Base-by-base conservation (phyloP, 495 filamentous ascomycete species). In the Aspergillus avenaceus region DNA sequence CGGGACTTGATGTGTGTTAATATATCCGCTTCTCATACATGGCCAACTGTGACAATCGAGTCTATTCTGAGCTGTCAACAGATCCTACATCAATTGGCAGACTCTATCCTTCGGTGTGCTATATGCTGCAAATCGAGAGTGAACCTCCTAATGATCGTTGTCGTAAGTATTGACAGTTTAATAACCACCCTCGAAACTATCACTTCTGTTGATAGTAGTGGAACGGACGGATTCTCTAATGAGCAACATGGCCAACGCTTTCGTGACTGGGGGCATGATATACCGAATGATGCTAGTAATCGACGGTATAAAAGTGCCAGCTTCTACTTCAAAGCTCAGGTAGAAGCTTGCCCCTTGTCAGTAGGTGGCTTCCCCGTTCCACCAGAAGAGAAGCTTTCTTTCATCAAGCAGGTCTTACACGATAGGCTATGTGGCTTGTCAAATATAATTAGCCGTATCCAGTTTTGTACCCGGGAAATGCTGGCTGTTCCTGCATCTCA, bases 151-250 rank as follows among this genome's bases (percentile, higher is more conserved):
- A 67, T 69, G 59, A 28, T 69, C 5, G 56, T 69, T 7, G 58
- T 70, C 7, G 53, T 70, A 22, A 57, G 58, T 5, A 70, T 70
- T 31, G 66, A 72, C 40, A 61, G 63, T 42, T 49, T 70, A n/a
- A 45, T 69, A 2, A 60, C 60, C 1, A 47, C 59, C 2, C 56
- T 72, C 0, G 69, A 72, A 27, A 32, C 45, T 5, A 56, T 59
- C 22, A 53, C 58, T 0, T 58, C 45, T 0, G 19, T 43, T 5
- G 55, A 61, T 3, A 60, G 43, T 25, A 49, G 58, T n/a, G 21
- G 49, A 2, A 38, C 46, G 16, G 59, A 62, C 16, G 36, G 50
- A 13, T 12, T 54, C 8, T 62, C 59, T 28, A 36, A 37, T 12
- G 53, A 53, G 27, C 52, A 53, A 29, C 36, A 36, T 12, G 51